Base-by-base conservation (phyloP, 140 eudicot genomes). In the Flaveria floridana region DNA sequence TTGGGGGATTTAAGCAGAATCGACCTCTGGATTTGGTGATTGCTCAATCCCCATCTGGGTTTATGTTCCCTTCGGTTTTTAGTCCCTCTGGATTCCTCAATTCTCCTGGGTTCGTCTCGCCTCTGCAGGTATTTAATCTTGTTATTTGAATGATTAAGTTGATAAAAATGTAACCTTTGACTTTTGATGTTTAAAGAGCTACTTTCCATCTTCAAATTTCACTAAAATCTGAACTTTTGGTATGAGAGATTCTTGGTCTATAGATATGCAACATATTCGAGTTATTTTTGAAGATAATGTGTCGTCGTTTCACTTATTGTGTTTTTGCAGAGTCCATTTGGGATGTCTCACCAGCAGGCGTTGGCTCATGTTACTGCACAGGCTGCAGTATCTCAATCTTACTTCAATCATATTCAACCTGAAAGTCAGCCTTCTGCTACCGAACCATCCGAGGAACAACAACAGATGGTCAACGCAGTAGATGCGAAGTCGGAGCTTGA, bases 261-360 rank as follows among this genome's bases (percentile, higher is more conserved):
- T 69, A 13, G 53, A 16, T 77, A 14, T 53, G 53, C 41, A 48
- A 16, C 26, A 20, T 65, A 12, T 41, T 34, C 25, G 15, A 51
- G 41, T 51, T 28, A 25, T 25, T 25, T 25, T 25, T 25, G 28
- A 25, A 1, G 28, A 25, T 25, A 25, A 25, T 1, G 28, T 25
- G 28, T 25, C 3, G 28, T 25, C 3, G 28, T 25, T 25, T 25
- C 34, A 28, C 41, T 34, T 34, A 10, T 59, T 20, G 66, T 3
- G 28, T 78, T 63, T 2, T 2, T 70, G 82, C 79, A 90, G 97
- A 90, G 96, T 76, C 96, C 96, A 37, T 93, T 86, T 56, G 96
- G 95, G 71, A 91, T 94, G 90, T 88, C 96, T 52, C 96, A 86
- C 80, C 99, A 94, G 82, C 97, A 90, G 47, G 96, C 97, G 7